Evolutionary conservation across 345 rosid genomes (phyloP).

Genomic region (Citrus reticulata): DNA sequence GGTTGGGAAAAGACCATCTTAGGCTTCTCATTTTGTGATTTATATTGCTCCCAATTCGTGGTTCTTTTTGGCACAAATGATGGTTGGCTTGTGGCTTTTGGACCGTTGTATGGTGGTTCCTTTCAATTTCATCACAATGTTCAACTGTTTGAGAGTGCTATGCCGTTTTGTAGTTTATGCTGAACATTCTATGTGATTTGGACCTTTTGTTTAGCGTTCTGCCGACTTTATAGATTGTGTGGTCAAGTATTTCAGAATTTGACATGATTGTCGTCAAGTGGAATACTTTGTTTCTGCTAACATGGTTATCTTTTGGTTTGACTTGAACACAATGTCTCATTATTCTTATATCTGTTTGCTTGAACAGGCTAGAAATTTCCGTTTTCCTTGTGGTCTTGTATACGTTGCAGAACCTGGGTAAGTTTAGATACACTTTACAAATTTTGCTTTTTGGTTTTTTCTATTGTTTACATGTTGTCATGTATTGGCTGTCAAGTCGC

Average conservation of each 20-base stretch:
- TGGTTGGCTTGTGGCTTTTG: not conserved
- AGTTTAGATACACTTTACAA: constrained; percentile 20
- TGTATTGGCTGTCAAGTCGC: not conserved
- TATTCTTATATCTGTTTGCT: constrained; percentile 14
- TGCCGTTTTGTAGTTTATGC: not conserved
- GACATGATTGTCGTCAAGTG: not conserved
- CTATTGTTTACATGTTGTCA: not conserved
- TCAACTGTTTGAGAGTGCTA: not conserved
- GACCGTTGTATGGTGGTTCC: not conserved
- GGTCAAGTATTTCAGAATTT: not conserved
- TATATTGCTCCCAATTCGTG: not conserved
- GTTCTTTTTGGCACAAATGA: not conserved
- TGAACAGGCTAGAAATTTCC: constrained; percentile 89
- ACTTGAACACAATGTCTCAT: not conserved
- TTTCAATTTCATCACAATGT: not conserved
- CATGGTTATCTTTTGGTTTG: not conserved
- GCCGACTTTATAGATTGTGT: not conserved
- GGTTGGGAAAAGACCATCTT: not conserved
- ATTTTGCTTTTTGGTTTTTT: not conserved
- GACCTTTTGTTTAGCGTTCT: not conserved
- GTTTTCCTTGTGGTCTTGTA: constrained; percentile 84
- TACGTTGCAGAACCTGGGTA: constrained; percentile 96
- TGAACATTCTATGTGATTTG: not conserved
- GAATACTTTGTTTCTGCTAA: not conserved
- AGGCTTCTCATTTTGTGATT: not conserved